phyloP scores from a whole-genome alignment of 352 stramenopile species.

The Globisporangium recalcitrans region DNA sequence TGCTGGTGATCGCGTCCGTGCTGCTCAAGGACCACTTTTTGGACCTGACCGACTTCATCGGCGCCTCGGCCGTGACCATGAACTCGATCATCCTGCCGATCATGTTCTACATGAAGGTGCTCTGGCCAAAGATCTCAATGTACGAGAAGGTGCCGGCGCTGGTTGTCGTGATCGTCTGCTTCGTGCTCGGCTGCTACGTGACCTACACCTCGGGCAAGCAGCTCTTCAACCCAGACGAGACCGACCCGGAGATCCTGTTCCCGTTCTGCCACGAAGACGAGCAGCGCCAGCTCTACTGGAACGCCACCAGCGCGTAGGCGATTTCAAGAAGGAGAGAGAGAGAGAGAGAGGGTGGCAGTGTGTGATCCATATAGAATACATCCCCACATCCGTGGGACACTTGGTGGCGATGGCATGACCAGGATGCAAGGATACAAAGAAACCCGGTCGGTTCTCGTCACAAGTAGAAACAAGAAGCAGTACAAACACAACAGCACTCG shows the following conservation, averaged over 20 bases:
- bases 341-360: no score
- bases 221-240: constrained; percentile 18
- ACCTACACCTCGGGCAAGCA: constrained; percentile 22
- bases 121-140: constrained; percentile 19
- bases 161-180: constrained; percentile 18
- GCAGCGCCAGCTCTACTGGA: constrained; percentile 18
- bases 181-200: constrained; percentile 21
- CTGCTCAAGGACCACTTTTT: constrained; percentile 17
- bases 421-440: no score
- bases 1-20: constrained; percentile 19
- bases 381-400: background rate
- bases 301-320: constrained; percentile 6
- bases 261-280: constrained; percentile 18
- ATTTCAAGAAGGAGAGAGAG: background rate
- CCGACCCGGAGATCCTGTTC: constrained; percentile 8
- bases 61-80: constrained; percentile 21
- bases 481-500: no score
- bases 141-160: constrained; percentile 20
- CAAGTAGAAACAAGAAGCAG: background rate
- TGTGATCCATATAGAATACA: background rate
- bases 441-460: background rate
- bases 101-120: constrained; percentile 21
- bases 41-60: constrained; percentile 25
- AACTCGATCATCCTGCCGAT: constrained; percentile 28
- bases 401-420: background rate